These are phyloP conservation scores for Lepidium aucheri DNA, from an alignment of 345 rosid species.

Conservation along the genomic window DNA sequence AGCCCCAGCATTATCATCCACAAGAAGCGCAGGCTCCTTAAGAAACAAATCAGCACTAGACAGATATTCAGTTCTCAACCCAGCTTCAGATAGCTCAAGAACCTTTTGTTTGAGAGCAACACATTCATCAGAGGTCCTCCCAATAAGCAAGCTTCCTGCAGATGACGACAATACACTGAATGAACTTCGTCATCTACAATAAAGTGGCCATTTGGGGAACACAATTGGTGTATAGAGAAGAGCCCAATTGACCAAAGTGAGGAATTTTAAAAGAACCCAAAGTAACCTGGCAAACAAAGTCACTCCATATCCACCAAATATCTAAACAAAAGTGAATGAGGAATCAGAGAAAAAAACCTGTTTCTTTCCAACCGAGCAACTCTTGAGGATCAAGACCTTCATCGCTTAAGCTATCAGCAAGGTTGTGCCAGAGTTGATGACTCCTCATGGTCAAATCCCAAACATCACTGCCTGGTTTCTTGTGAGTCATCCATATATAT, in stretches of 20 bases:
- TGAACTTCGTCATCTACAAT: background rate
- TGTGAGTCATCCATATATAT: slow-evolving; percentile 66
- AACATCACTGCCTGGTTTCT: slow-evolving; percentile 49
- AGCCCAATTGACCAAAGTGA: slow-evolving; percentile 2
- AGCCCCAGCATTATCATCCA: slow-evolving; percentile 56
- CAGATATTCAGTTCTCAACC: slow-evolving; percentile 58
- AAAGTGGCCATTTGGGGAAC: background rate
- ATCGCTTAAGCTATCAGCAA: slow-evolving; percentile 42
- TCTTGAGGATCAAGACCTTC: slow-evolving; percentile 61
- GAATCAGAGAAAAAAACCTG: slow-evolving; percentile 33
- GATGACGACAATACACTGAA: background rate
- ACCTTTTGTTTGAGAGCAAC: slow-evolving; percentile 48
- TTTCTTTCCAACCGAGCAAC: slow-evolving; percentile 71
- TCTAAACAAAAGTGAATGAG: background rate
- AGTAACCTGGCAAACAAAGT: background rate
- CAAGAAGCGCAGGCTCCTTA: slow-evolving; percentile 53
- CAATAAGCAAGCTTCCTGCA: slow-evolving; percentile 74
- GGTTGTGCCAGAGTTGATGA: slow-evolving; percentile 53
- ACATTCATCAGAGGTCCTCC: slow-evolving; percentile 50
- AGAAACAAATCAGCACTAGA: slow-evolving; percentile 43
- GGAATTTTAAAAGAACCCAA: background rate
- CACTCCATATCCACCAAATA: background rate
- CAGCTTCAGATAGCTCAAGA: slow-evolving; percentile 54
- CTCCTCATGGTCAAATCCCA: slow-evolving; percentile 72
- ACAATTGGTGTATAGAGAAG: background rate